Evolutionary conservation across 345 rosid genomes (phyloP), one percentile per base, ranked within the genome.

Genomic region (Eutrema heterophyllum): DNA sequence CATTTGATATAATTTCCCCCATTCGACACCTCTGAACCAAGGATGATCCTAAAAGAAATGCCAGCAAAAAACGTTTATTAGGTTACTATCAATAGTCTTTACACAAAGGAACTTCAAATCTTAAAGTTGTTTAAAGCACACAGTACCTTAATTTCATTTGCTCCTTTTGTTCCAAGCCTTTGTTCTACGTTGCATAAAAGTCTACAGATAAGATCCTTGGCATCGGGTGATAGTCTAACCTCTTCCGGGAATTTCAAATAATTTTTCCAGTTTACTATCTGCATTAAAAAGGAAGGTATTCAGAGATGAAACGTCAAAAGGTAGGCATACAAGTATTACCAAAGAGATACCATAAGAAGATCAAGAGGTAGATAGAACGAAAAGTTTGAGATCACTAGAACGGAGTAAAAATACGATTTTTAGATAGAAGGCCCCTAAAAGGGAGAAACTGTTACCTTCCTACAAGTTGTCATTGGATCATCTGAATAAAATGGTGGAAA

Each of bases 401-500:
- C 24, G 3, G 12, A 40, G 41, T 41, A 9, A 32, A 44, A 29
- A 15, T 4, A 27, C 2, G 6, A 40, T 53, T 21, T 21, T 21
- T 21, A 21, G 2, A 21, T 21, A 21, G 24, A 21, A 21, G 24
- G 24, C 24, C 24, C 24, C 0, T 26, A 5, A 30, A 44, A 62
- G 27, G 41, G 43, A 49, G 24, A 50, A 52, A 8, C 2, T 9
- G 7, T 64, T 81, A 91, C 99, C 97, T 91, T 95, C 83, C 99
- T 84, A 85, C 99, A 95, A 11, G 99, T 95, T 74, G 97, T 84
- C 97, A 95, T 95, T 13, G 97, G 96, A 55, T 91, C 99, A 61
- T 95, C 99, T 5, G 99, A 95, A 86, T 95, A 95, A 83, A 95
- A 95, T 10, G 99, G 99, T 18, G 99, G 97, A 83, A 83, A 95